These are phyloP conservation scores for Coniella lustricola DNA, from an alignment of 2,329 filamentous ascomycete species.

Conservation along the genomic window DNA sequence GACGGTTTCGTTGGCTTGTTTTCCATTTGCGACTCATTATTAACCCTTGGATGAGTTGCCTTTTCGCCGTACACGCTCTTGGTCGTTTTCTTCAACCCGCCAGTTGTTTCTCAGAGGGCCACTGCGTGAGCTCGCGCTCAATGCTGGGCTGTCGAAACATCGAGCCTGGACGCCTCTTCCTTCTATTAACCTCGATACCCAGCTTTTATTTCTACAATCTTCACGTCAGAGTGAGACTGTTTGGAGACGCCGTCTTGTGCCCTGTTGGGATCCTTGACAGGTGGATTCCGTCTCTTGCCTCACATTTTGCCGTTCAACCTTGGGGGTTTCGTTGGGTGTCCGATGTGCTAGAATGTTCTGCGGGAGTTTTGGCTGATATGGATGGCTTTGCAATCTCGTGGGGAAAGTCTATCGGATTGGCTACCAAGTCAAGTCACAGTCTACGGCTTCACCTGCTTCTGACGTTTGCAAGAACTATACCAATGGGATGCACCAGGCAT, in stretches of 20 bases:
- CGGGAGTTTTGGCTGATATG: background rate
- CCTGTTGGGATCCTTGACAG: background rate
- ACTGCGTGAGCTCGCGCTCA: too few species aligned
- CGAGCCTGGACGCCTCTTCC: too few species aligned
- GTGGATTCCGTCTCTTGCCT: background rate
- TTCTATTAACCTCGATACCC: constrained; percentile 2
- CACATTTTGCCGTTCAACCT: too few species aligned
- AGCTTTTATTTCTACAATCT: background rate
- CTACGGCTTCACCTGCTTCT: constrained; percentile 11
- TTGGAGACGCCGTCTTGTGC: background rate
- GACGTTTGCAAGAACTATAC: constrained; percentile 1
- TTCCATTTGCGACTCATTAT: too few species aligned
- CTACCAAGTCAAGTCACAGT: background rate
- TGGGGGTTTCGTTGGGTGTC: background rate
- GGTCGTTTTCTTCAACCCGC: too few species aligned
- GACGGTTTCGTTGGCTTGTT: too few species aligned
- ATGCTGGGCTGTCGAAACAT: too few species aligned
- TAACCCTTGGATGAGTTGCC: too few species aligned
- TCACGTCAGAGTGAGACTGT: background rate
- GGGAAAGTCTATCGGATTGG: constrained; percentile 1
- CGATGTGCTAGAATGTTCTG: background rate
- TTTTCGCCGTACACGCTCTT: too few species aligned
- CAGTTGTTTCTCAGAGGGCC: too few species aligned
- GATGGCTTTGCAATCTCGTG: constrained; percentile 1
- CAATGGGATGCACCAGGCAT: background rate